Base-by-base conservation (phyloP, 2,329 filamentous ascomycete species). In the Aspergillus sp. region DNA sequence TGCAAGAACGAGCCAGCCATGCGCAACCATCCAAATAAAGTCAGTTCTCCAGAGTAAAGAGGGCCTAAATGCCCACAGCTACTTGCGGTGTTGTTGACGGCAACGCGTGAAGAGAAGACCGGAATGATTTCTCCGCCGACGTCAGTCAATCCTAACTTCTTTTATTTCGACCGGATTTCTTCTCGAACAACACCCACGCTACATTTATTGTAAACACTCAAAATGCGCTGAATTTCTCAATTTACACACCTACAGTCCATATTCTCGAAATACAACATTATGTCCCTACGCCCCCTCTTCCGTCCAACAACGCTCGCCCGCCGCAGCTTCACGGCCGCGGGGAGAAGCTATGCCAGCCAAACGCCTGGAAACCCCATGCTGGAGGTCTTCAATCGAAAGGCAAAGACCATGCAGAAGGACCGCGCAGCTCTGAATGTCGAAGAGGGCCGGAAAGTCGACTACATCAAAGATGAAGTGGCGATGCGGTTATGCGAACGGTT, bases 361-460 rank as follows among this genome's bases (percentile, higher is more conserved):
- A 79, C 87, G 17, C 77, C 88, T 2, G 87, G 88, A 51, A 81
- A 82, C 37, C 87, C 90, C 22, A 82, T 84, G 33, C 82, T 94
- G 58, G 85, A 96, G 58, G 87, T 98, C 67, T 98, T 98, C 80
- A 94, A 95, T 70, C 81, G 84, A 52, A 80, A 81, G 57, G 82
- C 84, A 19, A 98, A 98, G 76, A 90, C 87, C 76, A 73, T 93
- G 43, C 93, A 98, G 66, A 94, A 89, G 67, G 90, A 97, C 68
- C 82, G 91, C 52, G 86, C 90, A 1, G 90, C 88, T 0, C 65
- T 75, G 41, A 76, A 91, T 63, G 73, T 79, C 7, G 81, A 88
- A 54, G 70, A 78, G 53, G 90, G 90, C 64, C 80, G 91, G 13
- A 80, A 87, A 60, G 85, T 89, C 20, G 93, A 97, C 71, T 97